A percentile compares a stretch with the other conserved stretches of the same genome.
These are phyloP conservation scores for Capsicum rhomboideum DNA, from an alignment of 257 asterid species.

Conservation along the genomic window DNA sequence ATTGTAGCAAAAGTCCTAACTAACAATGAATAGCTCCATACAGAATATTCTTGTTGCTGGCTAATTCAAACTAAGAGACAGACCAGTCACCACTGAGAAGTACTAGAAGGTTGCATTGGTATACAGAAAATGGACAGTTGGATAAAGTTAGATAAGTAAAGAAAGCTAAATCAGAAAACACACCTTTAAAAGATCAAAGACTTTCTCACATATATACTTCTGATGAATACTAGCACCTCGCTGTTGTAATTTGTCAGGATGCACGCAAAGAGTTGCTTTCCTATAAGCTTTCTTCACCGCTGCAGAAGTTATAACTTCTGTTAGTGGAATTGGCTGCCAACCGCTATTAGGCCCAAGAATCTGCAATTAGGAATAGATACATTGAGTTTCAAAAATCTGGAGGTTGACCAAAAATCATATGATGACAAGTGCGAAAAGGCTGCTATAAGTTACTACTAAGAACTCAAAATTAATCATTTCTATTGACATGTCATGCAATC, in stretches of 20 bases:
- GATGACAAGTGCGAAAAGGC: neutral
- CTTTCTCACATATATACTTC: constrained; percentile 88
- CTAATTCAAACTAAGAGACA: neutral
- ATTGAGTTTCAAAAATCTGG: neutral
- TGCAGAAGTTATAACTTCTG: constrained; percentile 76
- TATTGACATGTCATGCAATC: neutral
- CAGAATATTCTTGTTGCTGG: neutral
- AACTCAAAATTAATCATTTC: neutral
- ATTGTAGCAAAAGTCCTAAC: neutral
- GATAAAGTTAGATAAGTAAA: neutral
- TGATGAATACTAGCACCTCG: constrained; percentile 92
- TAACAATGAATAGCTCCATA: neutral
- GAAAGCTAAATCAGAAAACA: constrained; percentile 9
- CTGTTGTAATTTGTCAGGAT: constrained; percentile 96
- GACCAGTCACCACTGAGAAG: neutral
- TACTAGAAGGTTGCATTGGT: neutral
- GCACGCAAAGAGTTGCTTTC: constrained; percentile 92
- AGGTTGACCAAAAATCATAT: neutral
- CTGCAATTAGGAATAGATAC: constrained; percentile 30
- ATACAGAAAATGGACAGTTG: neutral
- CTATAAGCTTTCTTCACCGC: constrained; percentile 87
- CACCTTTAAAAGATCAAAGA: constrained; percentile 94
- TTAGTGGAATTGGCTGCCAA: constrained; percentile 89
- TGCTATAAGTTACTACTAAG: neutral
- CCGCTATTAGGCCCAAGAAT: constrained; percentile 88